phyloP scores from a whole-genome alignment of 1,284 basidiomycete species.

The Ustanciosporium gigantosporum region DNA sequence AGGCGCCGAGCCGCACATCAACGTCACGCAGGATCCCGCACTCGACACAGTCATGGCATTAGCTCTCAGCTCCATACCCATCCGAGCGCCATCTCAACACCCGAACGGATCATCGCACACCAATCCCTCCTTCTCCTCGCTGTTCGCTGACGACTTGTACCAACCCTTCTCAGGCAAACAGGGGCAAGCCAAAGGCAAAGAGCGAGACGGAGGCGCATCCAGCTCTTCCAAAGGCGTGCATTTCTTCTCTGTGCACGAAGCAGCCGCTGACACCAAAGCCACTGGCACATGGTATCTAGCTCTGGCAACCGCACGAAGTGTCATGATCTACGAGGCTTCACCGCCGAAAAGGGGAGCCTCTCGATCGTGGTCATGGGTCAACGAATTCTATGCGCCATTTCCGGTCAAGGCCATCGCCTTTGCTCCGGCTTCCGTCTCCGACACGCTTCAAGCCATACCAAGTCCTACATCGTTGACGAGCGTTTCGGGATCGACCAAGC shows the following conservation, averaged over 20 bases:
- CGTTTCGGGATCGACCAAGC: constrained; percentile 10
- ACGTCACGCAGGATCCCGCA: constrained; percentile 2
- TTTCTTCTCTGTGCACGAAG: constrained; percentile 48
- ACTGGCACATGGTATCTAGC: constrained; percentile 51
- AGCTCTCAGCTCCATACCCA: constrained; percentile 37
- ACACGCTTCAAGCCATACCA: constrained; percentile 2
- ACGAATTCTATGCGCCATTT: constrained; percentile 45
- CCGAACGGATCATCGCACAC: constrained; percentile 3
- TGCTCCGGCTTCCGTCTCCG: constrained; percentile 23
- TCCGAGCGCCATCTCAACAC: constrained; percentile 14
- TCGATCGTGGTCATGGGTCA: constrained; percentile 43
- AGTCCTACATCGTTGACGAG: constrained; percentile 1
- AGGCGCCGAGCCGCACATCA: background rate
- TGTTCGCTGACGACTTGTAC: constrained; percentile 33
- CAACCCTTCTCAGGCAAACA: constrained; percentile 15
- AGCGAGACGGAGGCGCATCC: constrained; percentile 11
- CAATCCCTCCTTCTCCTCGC: constrained; percentile 26
- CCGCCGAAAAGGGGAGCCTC: constrained; percentile 12
- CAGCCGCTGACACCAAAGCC: constrained; percentile 31
- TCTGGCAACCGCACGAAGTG: constrained; percentile 34
- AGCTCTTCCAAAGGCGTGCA: constrained; percentile 32
- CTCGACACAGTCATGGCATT: constrained; percentile 18
- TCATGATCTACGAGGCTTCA: constrained; percentile 45
- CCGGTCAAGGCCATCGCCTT: constrained; percentile 37
- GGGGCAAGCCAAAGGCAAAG: constrained; percentile 18